Evolutionary conservation across 2,329 filamentous ascomycete species (phyloP).

Genomic region (Malbranchea zuffiana): DNA sequence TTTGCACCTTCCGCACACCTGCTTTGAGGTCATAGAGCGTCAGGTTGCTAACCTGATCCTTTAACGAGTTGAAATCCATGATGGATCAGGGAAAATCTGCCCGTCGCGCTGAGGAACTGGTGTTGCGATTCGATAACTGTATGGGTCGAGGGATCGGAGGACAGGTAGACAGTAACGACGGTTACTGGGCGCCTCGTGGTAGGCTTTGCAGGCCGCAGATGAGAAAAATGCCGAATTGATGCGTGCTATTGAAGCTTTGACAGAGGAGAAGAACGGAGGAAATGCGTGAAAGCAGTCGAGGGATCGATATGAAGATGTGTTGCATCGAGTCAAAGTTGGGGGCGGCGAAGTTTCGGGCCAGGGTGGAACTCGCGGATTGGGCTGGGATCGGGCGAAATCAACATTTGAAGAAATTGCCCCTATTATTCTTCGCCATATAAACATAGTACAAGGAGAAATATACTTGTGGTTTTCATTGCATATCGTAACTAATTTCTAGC

Average conservation of each 20-base stretch:
- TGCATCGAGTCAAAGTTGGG: too few relatives aligned
- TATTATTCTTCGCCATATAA: too few relatives aligned
- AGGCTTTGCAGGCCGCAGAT: neutral
- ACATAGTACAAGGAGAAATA: too few relatives aligned
- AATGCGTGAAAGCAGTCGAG: too few relatives aligned
- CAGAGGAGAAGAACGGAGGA: too few relatives aligned
- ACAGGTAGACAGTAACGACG: neutral
- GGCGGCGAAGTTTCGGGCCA: too few relatives aligned
- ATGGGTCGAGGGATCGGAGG: neutral
- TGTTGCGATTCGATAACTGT: neutral
- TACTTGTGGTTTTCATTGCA: too few relatives aligned
- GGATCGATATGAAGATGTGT: too few relatives aligned
- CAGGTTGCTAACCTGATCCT: slow-evolving; percentile 80
- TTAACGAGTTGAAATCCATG: slow-evolving; percentile 81
- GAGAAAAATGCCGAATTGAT: neutral
- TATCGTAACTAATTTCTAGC: too few relatives aligned
- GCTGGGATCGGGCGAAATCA: too few relatives aligned
- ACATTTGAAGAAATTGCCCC: too few relatives aligned
- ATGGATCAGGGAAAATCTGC: slow-evolving; percentile 17
- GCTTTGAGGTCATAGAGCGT: slow-evolving; percentile 93
- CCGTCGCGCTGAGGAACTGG: neutral
- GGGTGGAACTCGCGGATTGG: too few relatives aligned
- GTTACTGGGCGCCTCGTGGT: neutral
- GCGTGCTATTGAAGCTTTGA: neutral
- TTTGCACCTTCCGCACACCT: slow-evolving; percentile 87